Evolutionary conservation across 257 asterid species (phyloP).

Genomic region (Leonotis leonurus): DNA sequence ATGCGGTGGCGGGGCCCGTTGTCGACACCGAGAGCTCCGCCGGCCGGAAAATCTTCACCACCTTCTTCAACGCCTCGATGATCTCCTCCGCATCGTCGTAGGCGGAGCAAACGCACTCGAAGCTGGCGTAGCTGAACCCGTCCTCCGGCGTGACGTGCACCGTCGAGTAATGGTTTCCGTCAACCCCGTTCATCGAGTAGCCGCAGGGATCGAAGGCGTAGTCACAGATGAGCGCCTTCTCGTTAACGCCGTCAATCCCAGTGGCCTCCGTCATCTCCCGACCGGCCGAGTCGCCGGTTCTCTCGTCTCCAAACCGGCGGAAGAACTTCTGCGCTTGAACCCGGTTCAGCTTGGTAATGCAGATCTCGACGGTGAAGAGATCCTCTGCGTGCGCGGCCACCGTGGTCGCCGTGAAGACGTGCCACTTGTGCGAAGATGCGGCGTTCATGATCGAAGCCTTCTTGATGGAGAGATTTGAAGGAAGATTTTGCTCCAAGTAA

Average conservation of each 20-base stretch:
- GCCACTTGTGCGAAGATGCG: slow-evolving; percentile 68
- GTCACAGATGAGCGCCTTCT: slow-evolving; percentile 62
- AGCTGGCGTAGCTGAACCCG: slow-evolving; percentile 92
- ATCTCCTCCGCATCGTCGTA: slow-evolving; percentile 40
- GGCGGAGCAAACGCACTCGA: slow-evolving; percentile 64
- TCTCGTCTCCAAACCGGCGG: slow-evolving; percentile 46
- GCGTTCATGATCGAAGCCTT: slow-evolving; percentile 65
- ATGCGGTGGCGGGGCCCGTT: slow-evolving; percentile 39
- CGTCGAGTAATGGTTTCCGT: slow-evolving; percentile 70
- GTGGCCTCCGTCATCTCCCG: slow-evolving; percentile 70
- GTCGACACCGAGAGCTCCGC: slow-evolving; percentile 60
- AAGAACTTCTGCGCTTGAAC: slow-evolving; percentile 56
- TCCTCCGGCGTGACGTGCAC: slow-evolving; percentile 98
- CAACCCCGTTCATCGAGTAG: slow-evolving; percentile 87
- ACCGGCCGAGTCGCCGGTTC: slow-evolving; percentile 61
- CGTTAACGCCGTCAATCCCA: slow-evolving; percentile 48
- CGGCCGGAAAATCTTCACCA: slow-evolving; percentile 68
- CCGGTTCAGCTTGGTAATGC: slow-evolving; percentile 85
- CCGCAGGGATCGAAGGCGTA: slow-evolving; percentile 94
- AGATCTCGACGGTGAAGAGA: slow-evolving; percentile 67
- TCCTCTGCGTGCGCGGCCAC: slow-evolving; percentile 13
- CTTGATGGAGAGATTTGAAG: slow-evolving; percentile 33
- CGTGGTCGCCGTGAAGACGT: slow-evolving; percentile 61
- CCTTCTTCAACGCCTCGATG: slow-evolving; percentile 39
- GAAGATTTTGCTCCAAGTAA: slow-evolving; percentile 49